phyloP scores from a whole-genome alignment of 1,284 basidiomycete genomes.

The Mycena citricolor region DNA sequence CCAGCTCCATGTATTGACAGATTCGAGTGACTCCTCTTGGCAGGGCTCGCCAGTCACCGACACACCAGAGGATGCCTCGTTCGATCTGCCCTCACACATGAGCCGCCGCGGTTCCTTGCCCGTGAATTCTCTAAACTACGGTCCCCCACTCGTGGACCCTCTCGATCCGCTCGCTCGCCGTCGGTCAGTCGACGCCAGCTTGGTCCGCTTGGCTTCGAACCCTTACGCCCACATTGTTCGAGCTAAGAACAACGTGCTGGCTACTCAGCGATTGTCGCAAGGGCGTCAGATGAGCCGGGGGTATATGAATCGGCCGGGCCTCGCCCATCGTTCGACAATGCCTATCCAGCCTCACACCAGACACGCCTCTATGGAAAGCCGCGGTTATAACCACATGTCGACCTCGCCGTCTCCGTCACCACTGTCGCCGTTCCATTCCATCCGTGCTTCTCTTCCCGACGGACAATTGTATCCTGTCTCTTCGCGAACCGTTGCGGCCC shows the following conservation, averaged over 20 bases:
- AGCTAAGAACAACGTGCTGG: conserved; percentile 52
- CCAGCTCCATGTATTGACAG: conserved; percentile 38
- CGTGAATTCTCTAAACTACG: conserved; percentile 37
- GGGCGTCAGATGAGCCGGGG: conserved; percentile 32
- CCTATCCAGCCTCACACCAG: conserved; percentile 24
- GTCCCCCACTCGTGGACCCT: conserved; percentile 35
- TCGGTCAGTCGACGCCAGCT: conserved; percentile 59
- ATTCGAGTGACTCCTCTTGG: conserved; percentile 40
- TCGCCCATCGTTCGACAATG: conserved; percentile 23
- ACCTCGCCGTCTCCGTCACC: conserved; percentile 39
- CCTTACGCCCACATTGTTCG: conserved; percentile 61
- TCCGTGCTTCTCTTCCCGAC: conserved; percentile 47
- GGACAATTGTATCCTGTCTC: conserved; percentile 50
- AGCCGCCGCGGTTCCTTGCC: conserved; percentile 54
- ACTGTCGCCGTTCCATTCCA: conserved; percentile 38
- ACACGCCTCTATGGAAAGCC: conserved; percentile 47
- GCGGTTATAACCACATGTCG: conserved; percentile 34
- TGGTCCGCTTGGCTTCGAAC: conserved; percentile 58
- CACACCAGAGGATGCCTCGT: conserved; percentile 31
- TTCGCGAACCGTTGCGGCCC: conserved; percentile 48
- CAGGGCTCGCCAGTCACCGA: conserved; percentile 37
- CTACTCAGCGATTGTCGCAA: conserved; percentile 35
- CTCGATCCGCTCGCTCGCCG: conserved; percentile 49
- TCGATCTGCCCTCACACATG: conserved; percentile 13
- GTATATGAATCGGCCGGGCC: conserved; percentile 26